Conservation (phyloP, 352 stramenopile species). For the Globisporangium cystogenes region DNA sequence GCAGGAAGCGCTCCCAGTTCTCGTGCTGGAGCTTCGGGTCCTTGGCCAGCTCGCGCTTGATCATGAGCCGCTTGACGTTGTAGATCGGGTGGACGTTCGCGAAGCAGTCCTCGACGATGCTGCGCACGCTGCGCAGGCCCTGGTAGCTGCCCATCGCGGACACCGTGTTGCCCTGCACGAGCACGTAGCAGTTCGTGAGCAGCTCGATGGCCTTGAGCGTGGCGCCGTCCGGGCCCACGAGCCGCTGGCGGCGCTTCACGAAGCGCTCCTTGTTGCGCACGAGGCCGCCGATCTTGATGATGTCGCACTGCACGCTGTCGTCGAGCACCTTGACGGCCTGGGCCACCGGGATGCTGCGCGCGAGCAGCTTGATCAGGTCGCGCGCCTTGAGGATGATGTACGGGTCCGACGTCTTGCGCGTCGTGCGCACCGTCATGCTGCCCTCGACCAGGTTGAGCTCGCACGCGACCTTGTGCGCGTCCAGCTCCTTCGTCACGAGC, state of each 20-base stretch:
- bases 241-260: slow-evolving; percentile 96
- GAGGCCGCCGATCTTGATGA: slow-evolving; percentile 99
- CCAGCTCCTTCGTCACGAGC: slow-evolving; percentile 96
- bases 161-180: slow-evolving; percentile 99
- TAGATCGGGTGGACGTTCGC: slow-evolving; percentile 99
- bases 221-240: slow-evolving; percentile 97
- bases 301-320: slow-evolving; percentile 98
- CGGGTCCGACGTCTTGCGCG: slow-evolving; percentile 94
- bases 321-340: slow-evolving; percentile 97
- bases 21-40: slow-evolving; percentile 96
- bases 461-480: slow-evolving; percentile 94
- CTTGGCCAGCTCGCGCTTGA: slow-evolving; percentile 99
- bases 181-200: slow-evolving; percentile 98
- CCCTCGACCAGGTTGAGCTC: slow-evolving; percentile 99
- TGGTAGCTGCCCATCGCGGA: slow-evolving; percentile 85
- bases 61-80: slow-evolving; percentile 99
- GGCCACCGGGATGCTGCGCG: slow-evolving; percentile 96
- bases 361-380: slow-evolving; percentile 98
- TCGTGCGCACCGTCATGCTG: slow-evolving; percentile 90
- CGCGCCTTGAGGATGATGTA: slow-evolving; percentile 99
- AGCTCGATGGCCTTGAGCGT: slow-evolving; percentile 98
- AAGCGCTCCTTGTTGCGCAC: slow-evolving; percentile 99
- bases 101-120: slow-evolving; percentile 99
- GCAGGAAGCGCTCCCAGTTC: slow-evolving; percentile 98
- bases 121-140: slow-evolving; percentile 92